These are phyloP conservation scores for Nicotiana undulata DNA, from an alignment of 257 asterid species.

Conservation along the genomic window DNA sequence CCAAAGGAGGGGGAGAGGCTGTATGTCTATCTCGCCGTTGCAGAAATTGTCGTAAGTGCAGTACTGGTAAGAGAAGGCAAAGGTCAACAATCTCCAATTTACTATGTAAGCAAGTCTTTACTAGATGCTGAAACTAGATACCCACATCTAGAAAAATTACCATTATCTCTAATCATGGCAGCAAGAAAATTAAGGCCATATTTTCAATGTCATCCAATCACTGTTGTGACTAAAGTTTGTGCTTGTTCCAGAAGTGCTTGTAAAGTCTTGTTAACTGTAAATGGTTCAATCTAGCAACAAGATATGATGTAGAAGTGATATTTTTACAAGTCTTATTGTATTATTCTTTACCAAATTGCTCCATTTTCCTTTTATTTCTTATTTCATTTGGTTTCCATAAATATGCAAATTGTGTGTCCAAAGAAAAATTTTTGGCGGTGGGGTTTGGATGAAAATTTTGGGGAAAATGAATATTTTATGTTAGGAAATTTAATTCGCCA, in stretches of 20 bases:
- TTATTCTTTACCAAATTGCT: neutral
- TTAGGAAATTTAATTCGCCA: neutral
- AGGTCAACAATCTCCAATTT: no score
- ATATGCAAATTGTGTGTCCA: neutral
- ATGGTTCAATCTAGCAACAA: neutral
- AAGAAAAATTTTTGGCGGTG: neutral
- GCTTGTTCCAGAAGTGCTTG: neutral
- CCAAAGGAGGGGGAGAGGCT: no score
- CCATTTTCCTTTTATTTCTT: neutral
- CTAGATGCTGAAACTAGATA: no score
- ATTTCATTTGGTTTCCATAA: constrained; percentile 2
- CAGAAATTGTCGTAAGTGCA: no score
- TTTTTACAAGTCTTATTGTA: neutral
- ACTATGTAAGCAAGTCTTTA: no score
- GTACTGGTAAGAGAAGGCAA: no score
- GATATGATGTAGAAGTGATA: neutral
- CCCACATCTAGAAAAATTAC: no score
- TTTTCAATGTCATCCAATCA: no score
- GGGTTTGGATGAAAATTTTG: neutral
- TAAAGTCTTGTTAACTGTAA: neutral
- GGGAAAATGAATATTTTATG: neutral
- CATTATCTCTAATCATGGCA: no score
- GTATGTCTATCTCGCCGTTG: no score
- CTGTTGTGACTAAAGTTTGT: neutral
- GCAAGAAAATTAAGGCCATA: no score